Evolutionary conservation across 163 green algal genomes (phyloP).

Genomic region (Scenedesmus sp.): DNA sequence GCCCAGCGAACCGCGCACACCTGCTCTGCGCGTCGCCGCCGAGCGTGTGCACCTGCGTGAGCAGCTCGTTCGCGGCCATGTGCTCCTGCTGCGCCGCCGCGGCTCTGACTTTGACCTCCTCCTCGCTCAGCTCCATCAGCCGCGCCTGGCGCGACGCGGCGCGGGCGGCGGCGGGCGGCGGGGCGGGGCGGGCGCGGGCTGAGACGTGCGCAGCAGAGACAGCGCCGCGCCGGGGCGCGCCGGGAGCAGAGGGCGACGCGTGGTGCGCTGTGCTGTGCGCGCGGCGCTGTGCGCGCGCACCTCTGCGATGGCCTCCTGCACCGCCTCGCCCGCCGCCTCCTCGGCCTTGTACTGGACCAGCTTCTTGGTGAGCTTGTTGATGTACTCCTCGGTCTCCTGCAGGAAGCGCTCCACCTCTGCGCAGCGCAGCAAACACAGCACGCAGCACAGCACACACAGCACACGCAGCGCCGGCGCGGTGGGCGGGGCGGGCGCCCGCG

Average conservation of each 20-base stretch:
- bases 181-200: not conserved
- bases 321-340: conserved; percentile 81
- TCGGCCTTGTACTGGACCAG: conserved; percentile 87
- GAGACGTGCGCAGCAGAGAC: not conserved
- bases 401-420: conserved; percentile 93
- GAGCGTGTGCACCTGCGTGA: conserved; percentile 58
- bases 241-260: too few relatives aligned
- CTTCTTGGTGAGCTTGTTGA: conserved; percentile 91
- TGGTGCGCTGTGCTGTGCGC: too few relatives aligned
- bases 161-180: too few relatives aligned
- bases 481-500: not conserved
- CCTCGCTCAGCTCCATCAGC: conserved; percentile 45
- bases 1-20: conserved; percentile 39
- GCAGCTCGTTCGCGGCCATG: conserved; percentile 65
- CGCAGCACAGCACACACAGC: too few relatives aligned
- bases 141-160: too few relatives aligned
- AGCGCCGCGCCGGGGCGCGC: not conserved
- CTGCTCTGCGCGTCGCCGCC: conserved; percentile 77
- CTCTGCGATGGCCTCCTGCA: conserved; percentile 76
- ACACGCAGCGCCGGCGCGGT: not conserved
- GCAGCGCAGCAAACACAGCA: conserved; percentile 12
- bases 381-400: conserved; percentile 95
- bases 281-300: conserved; percentile 42
- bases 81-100: conserved; percentile 50
- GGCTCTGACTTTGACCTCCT: conserved; percentile 60